Base-by-base conservation (phyloP, 768 basidiomycete species). In the Hortiboletus flavorubellus region DNA sequence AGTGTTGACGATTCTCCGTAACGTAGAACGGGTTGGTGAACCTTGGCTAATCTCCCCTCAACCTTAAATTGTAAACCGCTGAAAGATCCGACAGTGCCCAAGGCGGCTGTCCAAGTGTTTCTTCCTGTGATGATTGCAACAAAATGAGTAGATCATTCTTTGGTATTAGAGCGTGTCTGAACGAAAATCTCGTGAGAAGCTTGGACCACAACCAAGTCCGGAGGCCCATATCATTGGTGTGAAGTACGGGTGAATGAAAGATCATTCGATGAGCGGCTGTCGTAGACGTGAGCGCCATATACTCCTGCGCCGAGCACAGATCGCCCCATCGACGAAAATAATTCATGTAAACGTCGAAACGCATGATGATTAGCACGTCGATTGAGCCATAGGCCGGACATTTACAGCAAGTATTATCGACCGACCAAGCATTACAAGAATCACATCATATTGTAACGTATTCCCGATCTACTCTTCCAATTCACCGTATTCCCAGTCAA, bases 401-500 rank as follows among this genome's bases (percentile, higher is more conserved):
- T 29, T 8, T 2, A 16, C 10, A 21, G 33, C n/a, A 37, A 16
- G 11, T 14, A 41, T 50, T 35, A 37, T n/a, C 18, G 39, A 33
- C 29, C 23, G 3, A n/a, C 23, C 2, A 12, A 4, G 23, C 23
- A 41, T 38, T 5, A 49, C 16, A 49, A 40, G 46, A 3, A 55
- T 21, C 12, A 10, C 9, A 9, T 33, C 21, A 26, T 30, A 38
- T 21, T 18, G 35, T 41, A 30, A 12, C 10, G 5, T 30, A 35
- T 23, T 5, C 2, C 26, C 42, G 14, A 33, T 51, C 57, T 58
- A 62, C 15, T 55, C 10, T 11, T 59, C 59, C 58, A 55, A 80
- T 54, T 78, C 67, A 6, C 79, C 85, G 65, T 75, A 89, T 54
- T 88, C 83, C 88, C 88, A 89, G 60, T 75, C 82, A 59, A 77